A percentile compares a stretch with the other conserved stretches of the same genome.
These are phyloP conservation scores for Auriscalpium orientale DNA, from an alignment of 768 basidiomycete genomes.

Conservation along the genomic window DNA sequence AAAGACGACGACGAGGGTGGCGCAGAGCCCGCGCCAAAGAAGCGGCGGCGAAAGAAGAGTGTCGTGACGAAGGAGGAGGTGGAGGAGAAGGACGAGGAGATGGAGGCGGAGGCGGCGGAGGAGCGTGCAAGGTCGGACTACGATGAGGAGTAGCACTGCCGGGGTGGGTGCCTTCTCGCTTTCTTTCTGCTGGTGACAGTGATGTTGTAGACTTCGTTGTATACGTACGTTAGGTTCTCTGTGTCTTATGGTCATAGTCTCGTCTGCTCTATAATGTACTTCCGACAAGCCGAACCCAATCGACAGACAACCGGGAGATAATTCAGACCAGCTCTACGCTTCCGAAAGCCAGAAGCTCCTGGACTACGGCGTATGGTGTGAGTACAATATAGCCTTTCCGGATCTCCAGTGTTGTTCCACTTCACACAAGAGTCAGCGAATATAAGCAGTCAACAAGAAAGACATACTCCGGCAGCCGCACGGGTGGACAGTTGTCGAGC, in stretches of 20 bases:
- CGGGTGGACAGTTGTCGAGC: slow-evolving; percentile 56
- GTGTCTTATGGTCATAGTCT: too few species aligned
- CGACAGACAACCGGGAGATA: background rate
- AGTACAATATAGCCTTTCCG: slow-evolving; percentile 77
- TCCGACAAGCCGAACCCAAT: background rate
- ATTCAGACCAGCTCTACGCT: slow-evolving; percentile 69
- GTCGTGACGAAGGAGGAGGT: slow-evolving; percentile 27
- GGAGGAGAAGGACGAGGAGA: slow-evolving; percentile 30
- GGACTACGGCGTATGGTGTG: slow-evolving; percentile 67
- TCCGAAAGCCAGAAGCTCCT: slow-evolving; percentile 63
- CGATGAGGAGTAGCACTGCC: background rate
- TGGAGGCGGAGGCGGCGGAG: slow-evolving; percentile 9
- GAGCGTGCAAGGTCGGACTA: background rate
- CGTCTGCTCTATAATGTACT: too few species aligned
- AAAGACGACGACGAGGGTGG: slow-evolving; percentile 27
- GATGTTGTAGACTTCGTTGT: too few species aligned
- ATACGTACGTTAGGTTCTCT: too few species aligned
- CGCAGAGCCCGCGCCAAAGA: slow-evolving; percentile 34
- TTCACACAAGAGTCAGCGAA: slow-evolving; percentile 16
- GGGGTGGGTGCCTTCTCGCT: too few species aligned
- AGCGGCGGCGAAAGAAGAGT: slow-evolving; percentile 43
- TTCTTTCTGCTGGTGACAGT: too few species aligned
- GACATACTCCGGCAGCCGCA: slow-evolving; percentile 63
- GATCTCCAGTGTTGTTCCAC: slow-evolving; percentile 69
- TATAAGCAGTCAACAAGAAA: background rate